These are phyloP conservation scores for Earliella scabrosa DNA, from an alignment of 1,284 basidiomycete species.

Conservation along the genomic window DNA sequence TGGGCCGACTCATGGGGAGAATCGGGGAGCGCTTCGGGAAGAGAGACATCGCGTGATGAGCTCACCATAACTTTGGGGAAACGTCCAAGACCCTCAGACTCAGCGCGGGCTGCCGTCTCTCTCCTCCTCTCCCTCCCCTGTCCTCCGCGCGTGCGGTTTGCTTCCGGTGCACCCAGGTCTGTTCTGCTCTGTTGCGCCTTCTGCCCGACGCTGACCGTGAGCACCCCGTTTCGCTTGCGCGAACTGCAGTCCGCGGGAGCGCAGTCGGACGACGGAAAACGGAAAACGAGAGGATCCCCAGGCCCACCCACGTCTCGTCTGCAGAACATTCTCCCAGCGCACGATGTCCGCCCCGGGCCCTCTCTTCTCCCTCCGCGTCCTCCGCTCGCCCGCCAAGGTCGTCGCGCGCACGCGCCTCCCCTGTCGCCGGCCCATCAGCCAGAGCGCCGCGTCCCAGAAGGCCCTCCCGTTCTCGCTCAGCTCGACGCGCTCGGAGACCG, in stretches of 20 bases:
- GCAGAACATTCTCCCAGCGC: conserved; percentile 15
- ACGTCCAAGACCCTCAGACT: neutral
- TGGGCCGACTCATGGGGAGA: conserved; percentile 16
- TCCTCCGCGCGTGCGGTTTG: neutral
- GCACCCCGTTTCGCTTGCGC: neutral
- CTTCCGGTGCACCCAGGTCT: neutral
- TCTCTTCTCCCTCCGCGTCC: conserved; percentile 12
- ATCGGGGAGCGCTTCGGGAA: conserved; percentile 6
- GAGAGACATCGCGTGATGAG: conserved; percentile 20
- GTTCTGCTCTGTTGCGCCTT: too few species aligned
- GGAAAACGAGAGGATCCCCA: neutral
- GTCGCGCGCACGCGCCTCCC: neutral
- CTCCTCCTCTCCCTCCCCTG: neutral
- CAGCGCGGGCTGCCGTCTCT: neutral
- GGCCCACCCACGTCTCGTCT: conserved; percentile 8
- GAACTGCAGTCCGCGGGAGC: neutral
- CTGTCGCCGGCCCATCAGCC: conserved; percentile 36
- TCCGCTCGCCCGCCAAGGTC: conserved; percentile 1
- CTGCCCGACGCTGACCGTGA: too few species aligned
- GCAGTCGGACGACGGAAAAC: neutral
- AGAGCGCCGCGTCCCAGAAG: conserved; percentile 45
- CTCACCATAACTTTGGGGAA: neutral
- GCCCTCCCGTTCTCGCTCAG: conserved; percentile 59
- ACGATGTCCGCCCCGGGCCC: conserved; percentile 9
- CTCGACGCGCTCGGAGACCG: conserved; percentile 39